These are phyloP conservation scores for Fusarium tricinctum DNA, from an alignment of 2,329 filamentous ascomycete genomes.

Conservation along the genomic window DNA sequence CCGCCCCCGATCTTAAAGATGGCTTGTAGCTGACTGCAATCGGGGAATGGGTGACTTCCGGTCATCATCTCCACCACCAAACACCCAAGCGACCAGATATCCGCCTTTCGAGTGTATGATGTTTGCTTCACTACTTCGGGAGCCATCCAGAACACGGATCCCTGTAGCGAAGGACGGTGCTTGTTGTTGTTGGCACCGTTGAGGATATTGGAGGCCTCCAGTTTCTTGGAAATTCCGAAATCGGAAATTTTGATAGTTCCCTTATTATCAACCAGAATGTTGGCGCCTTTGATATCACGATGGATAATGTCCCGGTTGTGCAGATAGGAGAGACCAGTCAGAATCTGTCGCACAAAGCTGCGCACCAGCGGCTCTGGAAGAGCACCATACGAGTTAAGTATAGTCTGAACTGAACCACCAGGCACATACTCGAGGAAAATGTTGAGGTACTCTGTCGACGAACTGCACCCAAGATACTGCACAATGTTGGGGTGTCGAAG, in stretches of 20 bases:
- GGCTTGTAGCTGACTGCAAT: constrained; percentile 95
- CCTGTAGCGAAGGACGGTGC: constrained; percentile 85
- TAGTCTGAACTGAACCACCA: constrained; percentile 95
- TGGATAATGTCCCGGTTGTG: constrained; percentile 97
- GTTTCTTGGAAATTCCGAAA: constrained; percentile 98
- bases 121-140: constrained; percentile 98
- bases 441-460: constrained; percentile 91
- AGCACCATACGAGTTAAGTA: constrained; percentile 98
- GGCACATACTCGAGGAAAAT: constrained; percentile 99
- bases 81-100: constrained; percentile 98
- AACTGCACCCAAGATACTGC: constrained; percentile 95
- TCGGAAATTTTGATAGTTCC: constrained; percentile 99
- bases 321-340: constrained; percentile 91
- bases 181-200: constrained; percentile 76
- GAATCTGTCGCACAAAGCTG: constrained; percentile 96
- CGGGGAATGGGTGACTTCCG: constrained; percentile 93
- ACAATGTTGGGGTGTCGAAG: constrained; percentile 98
- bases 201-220: constrained; percentile 90
- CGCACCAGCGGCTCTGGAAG: constrained; percentile 93
- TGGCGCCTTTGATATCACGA: constrained; percentile 98
- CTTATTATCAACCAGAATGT: constrained; percentile 99
- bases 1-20: constrained; percentile 98
- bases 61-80: constrained; percentile 99
- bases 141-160: constrained; percentile 99
- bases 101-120: constrained; percentile 96